Base-by-base conservation (phyloP, 441 rosid genomes). In the Pelargonium fulgidum region DNA sequence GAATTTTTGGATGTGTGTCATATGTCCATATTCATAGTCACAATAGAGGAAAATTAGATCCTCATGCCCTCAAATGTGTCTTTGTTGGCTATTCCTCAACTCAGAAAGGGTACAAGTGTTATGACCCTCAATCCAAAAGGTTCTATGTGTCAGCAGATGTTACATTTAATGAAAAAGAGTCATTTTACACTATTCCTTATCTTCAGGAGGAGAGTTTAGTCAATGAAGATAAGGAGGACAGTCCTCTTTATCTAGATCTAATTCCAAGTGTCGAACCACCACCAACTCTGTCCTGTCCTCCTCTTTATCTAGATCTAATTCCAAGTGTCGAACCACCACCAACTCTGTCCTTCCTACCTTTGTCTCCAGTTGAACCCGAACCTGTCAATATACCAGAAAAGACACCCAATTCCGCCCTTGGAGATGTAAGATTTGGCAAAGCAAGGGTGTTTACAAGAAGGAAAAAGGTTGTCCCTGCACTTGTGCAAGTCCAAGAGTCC, bases 31-130 rank as follows among this genome's bases (percentile, higher is more conserved):
- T 13, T 54, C 17, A 54, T 13, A 6, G 7, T 11, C 61, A 3
- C 6, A n/a, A 12, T 13, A 54, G 26, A 5, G 26, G 63, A 2
- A 59, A 59, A 3, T 20, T 59, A 17, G 63, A 59, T 20, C 63
- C 63, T 0, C 1, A 45, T 0, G 66, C 44, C 4, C 7, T 64
- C 0, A 64, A 64, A n/a, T 64, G 20, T 64, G 24, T 64, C 8
- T 64, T 64, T 36, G n/a, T 64, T 0, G 67, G 67, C 1, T 62
- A 64, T 12, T 64, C 67, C 0, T 3, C 66, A 3, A 63, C 66
- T 63, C 44, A 63, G 0, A 63, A 63, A 63, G 19, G 66, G 16
- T 63, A 63, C 11, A 26, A 63, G 17, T 63, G 66, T 11, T 63
- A 63, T 29, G 19, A 63, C n/a, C 44, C 45, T 13, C 44, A 13